Base-by-base conservation (phyloP, 2,329 filamentous ascomycete species). In the Fusarium zealandicum region DNA sequence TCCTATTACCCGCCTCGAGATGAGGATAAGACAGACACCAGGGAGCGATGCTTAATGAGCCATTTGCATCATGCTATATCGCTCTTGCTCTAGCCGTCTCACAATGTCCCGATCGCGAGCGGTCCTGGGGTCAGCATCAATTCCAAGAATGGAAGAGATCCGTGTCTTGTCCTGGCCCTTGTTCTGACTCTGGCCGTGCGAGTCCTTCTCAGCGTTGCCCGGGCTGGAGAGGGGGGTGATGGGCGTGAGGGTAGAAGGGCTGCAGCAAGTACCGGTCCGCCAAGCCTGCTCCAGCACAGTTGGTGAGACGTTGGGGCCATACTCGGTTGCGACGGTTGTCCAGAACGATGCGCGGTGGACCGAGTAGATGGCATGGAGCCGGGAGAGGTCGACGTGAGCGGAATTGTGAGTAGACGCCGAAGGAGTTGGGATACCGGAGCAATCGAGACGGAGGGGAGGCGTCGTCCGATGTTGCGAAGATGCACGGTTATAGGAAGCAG, bases 301-400 rank as follows among this genome's bases (percentile, higher is more conserved):
- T 1, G 88, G 83, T 41, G 83, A 86, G 2, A 80, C 80, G 28
- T 85, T 82, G 12, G 77, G 72, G 46, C 89, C 89, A 67, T 93
- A 93, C 66, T 92, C 88, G 20, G 83, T 77, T 25, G 89, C 89
- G 30, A 93, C 82, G 40, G 83, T 80, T 28, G 82, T 79, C 90
- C 90, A 93, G 76, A 93, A 93, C 8, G 83, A 82, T 43, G 81
- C 78, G 36, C 88, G 85, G 73, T 91, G 89, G 7, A 82, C 77
- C 45, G 86, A 82, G 73, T 93, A 93, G 63, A 92, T 83, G 55
- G 82, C 79, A 40, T 85, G 82, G 18, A 93, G 85, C 40, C 88
- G 87, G 22, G 81, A 77, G 66, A 86, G 80, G 71, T 90, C 86
- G 59, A 89, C 80, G 57, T 80, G 77, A 56, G 77, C 70, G 38